phyloP scores from a whole-genome alignment of 805 yeast species.

The Ogataea pilisensis region DNA sequence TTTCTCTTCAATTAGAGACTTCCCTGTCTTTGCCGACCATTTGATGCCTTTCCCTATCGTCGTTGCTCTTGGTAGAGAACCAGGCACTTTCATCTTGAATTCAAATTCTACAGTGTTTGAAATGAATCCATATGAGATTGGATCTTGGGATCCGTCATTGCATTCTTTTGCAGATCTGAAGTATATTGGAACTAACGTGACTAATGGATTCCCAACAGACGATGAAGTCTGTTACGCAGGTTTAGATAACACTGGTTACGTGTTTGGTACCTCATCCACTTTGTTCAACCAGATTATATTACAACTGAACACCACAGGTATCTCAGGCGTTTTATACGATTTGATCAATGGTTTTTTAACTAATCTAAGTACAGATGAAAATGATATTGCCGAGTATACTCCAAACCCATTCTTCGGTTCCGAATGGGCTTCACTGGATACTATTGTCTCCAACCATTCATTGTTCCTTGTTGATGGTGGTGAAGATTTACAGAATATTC shows the following conservation, averaged over 20 bases:
- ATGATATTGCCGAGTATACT: constrained; percentile 64
- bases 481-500: constrained; percentile 69
- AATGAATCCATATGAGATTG: constrained; percentile 66
- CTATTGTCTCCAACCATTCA: constrained; percentile 37
- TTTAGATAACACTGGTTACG: constrained; percentile 76
- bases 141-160: constrained; percentile 83
- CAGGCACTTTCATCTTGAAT: constrained; percentile 51
- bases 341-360: constrained; percentile 42
- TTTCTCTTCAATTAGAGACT: constrained; percentile 53
- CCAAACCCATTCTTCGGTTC: constrained; percentile 69
- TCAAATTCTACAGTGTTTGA: constrained; percentile 67
- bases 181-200: constrained; percentile 65
- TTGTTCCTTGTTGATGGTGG: constrained; percentile 75
- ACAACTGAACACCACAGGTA: constrained; percentile 50
- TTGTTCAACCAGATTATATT: constrained; percentile 67
- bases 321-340: constrained; percentile 43
- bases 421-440: constrained; percentile 32
- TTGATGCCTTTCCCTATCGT: constrained; percentile 71
- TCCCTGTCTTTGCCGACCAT: constrained; percentile 55
- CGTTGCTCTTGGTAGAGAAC: constrained; percentile 64
- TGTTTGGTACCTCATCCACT: constrained; percentile 80
- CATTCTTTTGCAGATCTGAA: constrained; percentile 60
- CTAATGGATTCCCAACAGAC: constrained; percentile 52
- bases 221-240: constrained; percentile 53
- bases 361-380: constrained; percentile 40